Conservation (phyloP, 176 grass and related monocot species). For the Musa beccarii region DNA sequence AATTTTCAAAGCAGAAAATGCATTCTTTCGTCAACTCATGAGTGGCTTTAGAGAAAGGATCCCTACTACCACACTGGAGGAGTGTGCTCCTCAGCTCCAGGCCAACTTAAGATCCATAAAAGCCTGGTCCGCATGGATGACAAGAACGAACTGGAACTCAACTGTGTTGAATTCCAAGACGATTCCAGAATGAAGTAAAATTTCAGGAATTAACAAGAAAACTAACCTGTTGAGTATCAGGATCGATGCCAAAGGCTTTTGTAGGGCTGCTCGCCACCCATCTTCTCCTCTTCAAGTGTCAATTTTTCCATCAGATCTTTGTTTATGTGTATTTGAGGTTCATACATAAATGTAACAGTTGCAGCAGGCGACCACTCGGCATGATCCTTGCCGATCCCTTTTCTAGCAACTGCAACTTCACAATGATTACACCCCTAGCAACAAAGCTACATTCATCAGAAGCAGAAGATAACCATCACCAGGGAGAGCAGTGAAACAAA, state of each 20-base stretch:
- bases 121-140: no score
- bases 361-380: conserved; percentile 93
- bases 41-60: background rate
- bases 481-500: no score
- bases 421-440: conserved; percentile 77
- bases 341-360: conserved; percentile 97
- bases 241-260: conserved; percentile 67
- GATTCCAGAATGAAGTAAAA: background rate
- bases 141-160: no score
- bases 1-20: background rate
- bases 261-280: conserved; percentile 94
- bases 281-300: conserved; percentile 49
- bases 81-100: background rate
- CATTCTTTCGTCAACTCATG: background rate
- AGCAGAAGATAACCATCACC: background rate
- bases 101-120: no score
- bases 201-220: conserved; percentile 20
- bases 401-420: conserved; percentile 94
- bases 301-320: conserved; percentile 84
- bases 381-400: conserved; percentile 96
- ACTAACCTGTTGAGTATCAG: conserved; percentile 61
- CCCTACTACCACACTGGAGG: background rate
- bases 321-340: conserved; percentile 79
- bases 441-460: background rate
- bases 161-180: no score